Base-by-base conservation (phyloP, 2,329 filamentous ascomycete genomes). In the Fusarium sp. region DNA sequence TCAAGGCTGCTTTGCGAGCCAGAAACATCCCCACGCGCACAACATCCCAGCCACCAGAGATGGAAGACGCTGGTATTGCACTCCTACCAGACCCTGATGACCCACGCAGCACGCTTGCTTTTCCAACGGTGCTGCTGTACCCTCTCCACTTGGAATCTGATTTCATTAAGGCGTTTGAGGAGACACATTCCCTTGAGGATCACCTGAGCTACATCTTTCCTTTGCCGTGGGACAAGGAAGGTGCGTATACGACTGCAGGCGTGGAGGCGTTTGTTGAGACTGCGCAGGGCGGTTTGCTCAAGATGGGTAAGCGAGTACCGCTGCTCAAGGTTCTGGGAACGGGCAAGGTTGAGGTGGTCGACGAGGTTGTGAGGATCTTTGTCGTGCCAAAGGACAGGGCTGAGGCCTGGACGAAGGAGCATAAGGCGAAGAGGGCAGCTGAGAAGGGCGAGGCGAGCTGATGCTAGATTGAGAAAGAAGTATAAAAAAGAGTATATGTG, bases 231-330 rank as follows among this genome's bases (percentile, higher is more conserved):
- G 96, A 98, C 74, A 75, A 78, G 16, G 82, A 85, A 63, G 80
- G 85, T 3, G 89, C 89, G 74, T 97, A 97, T 79, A 86, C 82
- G 1, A 72, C 84, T 2, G 83, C 83, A 1, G 83, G 80, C 1
- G 92, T 97, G 6, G 94, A 97, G 72, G 96, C 93, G 75, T 98
- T 93, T 79, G 91, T 97, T 83, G 94, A 97, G 83, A 98, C 94
- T 0, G 80, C 81, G 6, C 83, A 84, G 0, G 94, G 94, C 0
- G 94, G 94, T 0, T 79, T 99, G 73, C 88, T 97, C 74, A 97
- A 97, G 82, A 90, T 94, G 23, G 95, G 96, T 47, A 94, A 92
- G 86, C 96, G 95, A 76, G 85, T 96, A 68, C 83, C 88, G 20
- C 78, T 98, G 71, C 79, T 93, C 51, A 92, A 93, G 82, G 86